Evolutionary conservation across 805 yeast species (phyloP), one percentile per base, ranked within the genome.

Genomic region (Saturnispora halmiae): DNA sequence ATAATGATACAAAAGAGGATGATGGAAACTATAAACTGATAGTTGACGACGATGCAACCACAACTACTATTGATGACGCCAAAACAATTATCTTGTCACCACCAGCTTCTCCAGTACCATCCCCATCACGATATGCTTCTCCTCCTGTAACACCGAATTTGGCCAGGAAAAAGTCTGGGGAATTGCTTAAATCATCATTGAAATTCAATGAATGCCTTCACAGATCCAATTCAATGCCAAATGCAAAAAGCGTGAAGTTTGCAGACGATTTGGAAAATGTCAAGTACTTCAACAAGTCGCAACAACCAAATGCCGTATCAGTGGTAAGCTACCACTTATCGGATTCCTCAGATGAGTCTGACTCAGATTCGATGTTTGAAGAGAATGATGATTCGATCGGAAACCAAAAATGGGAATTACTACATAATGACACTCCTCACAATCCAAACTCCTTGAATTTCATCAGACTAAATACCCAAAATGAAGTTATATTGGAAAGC

Each of bases 291-390:
- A 75, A 76, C 50, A 77, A 77, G 32, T 56, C 60, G 21, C 79
- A 73, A 37, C 73, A 72, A 46, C 86, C 87, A 24, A 65, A 69
- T 9, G 70, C 81, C 2, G 81, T 79, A n/a, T 76, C 82, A 0
- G 62, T 66, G 20, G 11, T 30, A 6, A 19, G 19, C 18, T 29
- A 18, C 15, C 24, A 34, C 19, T 25, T 9, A 34, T 34, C 10
- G n/a, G 34, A 31, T 14, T 31, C 34, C 6, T 31, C 34, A 6
- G 42, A 39, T 33, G 35, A 33, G 26, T 39, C 37, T 11, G 37
- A 33, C 16, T 53, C 51, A 26, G 51, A 51, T 27, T 34, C 36
- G 2, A 31, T 32, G 15, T 52, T 52, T 29, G 50, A 51, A 28
- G 41, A 46, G n/a, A 39, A 44, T 20, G 40, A 39, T 11, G 50